Evolutionary conservation across 2,329 filamentous ascomycete genomes (phyloP), one percentile per base, ranked within the genome.

Genomic region (Diaporthe eres): DNA sequence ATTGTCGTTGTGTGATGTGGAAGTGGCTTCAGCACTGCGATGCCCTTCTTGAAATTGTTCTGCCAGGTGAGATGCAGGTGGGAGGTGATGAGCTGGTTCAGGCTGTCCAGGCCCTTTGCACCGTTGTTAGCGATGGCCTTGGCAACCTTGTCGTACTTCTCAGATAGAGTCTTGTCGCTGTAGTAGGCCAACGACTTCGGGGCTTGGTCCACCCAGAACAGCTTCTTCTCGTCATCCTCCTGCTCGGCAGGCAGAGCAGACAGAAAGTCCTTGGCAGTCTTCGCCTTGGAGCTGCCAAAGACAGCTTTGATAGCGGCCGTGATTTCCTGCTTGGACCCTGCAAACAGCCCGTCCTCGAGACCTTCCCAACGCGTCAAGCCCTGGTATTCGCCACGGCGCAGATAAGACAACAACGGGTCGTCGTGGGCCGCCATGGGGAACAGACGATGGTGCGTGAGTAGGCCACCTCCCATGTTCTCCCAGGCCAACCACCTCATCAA

Each of bases 11-110:
- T 96, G 82, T 95, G 92, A 71, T 93, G 87, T 1, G 94, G 90
- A 28, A 94, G 88, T 0, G 96, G 95, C 82, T 97, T 96, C 58
- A 98, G 87, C 4, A 98, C 92, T 7, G 92, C 90, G 75, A 98
- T 93, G 42, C 97, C 96, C 53, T 90, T 88, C 1, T 90, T 87
- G 83, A 97, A 98, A 31, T 88, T 88, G 79, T 93, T 94, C 81
- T 97, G 95, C 91, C 97, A 98, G 15, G 92, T 94, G 72, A 90
- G 89, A 82, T 98, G 96, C 5, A 98, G 88, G 83, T 98, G 97
- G 2, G 93, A 90, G 81, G 94, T 96, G 82, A 98, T 94, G 76
- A 98, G 89, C 61, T 90, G 86, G 75, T 93, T 93, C 47, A 98
- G 90, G 70, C 89, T 87, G 72, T 85, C 85, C 34, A 96, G 87